A percentile compares a stretch with the other conserved stretches of the same genome.
Evolutionary conservation across 2,329 filamentous ascomycete genomes (phyloP).

Genomic region (Gaeumannomyces sp.): DNA sequence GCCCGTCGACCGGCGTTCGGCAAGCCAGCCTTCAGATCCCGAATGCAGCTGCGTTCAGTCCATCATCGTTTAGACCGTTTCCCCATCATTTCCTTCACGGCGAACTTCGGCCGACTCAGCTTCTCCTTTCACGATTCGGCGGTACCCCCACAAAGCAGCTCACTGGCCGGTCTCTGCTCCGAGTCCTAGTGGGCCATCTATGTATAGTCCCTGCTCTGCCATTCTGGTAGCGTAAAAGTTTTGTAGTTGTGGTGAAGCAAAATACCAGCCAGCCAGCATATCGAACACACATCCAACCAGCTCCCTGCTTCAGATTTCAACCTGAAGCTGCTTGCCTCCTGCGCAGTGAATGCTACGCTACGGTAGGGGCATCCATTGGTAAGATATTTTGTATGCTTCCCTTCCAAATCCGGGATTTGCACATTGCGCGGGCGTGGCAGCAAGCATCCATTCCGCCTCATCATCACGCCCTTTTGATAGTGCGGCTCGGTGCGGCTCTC

Average conservation of each 20-base stretch:
- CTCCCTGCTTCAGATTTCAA: too few species aligned
- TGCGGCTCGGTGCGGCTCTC: not conserved
- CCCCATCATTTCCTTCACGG: not conserved
- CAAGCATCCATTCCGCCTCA: not conserved
- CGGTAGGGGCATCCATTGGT: too few species aligned
- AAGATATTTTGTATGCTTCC: not conserved
- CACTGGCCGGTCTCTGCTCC: not conserved
- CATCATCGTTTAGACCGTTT: not conserved
- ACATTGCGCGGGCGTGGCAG: not conserved
- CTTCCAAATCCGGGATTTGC: not conserved
- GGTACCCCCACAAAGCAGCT: not conserved
- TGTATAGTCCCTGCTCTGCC: not conserved
- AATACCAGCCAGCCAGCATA: too few species aligned
- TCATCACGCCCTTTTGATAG: not conserved
- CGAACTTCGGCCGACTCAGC: not conserved
- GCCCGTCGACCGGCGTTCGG: not conserved
- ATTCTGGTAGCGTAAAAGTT: too few species aligned
- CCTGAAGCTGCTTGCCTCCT: too few species aligned
- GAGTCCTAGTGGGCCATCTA: too few species aligned
- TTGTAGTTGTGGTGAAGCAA: not conserved
- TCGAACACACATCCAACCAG: too few species aligned
- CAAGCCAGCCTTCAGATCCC: not conserved
- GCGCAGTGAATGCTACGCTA: too few species aligned
- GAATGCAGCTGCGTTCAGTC: too few species aligned
- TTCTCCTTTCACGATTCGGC: not conserved